Conservation (phyloP, 1,284 basidiomycete genomes). For the Marasmius sp. region DNA sequence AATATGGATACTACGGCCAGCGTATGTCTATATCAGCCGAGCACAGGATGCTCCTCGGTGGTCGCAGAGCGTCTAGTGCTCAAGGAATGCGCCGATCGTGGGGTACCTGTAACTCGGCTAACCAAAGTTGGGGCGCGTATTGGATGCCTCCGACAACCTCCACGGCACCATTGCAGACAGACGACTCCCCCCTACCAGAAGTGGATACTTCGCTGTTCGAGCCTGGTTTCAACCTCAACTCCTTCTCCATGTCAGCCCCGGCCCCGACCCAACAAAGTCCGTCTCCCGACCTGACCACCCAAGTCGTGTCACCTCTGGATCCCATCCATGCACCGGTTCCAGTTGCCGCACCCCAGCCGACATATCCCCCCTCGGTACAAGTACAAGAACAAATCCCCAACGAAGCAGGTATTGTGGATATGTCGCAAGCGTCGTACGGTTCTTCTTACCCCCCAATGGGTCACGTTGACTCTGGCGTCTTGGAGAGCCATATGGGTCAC, state of each 20-base stretch:
- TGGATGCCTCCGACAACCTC: slow-evolving; percentile 19
- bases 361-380: not conserved
- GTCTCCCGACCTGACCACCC: not conserved
- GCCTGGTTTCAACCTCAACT: slow-evolving; percentile 10
- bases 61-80: slow-evolving; percentile 33
- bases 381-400: not conserved
- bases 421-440: not conserved
- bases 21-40: slow-evolving; percentile 42
- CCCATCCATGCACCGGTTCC: not conserved
- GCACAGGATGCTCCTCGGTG: slow-evolving; percentile 35
- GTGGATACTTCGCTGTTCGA: slow-evolving; percentile 53
- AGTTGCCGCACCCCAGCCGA: not conserved
- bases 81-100: slow-evolving; percentile 27
- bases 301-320: not conserved
- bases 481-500: not conserved
- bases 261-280: too few relatives aligned
- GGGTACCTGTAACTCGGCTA: slow-evolving; percentile 14
- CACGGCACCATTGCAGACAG: slow-evolving; percentile 32
- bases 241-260: not conserved
- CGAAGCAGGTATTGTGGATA: not conserved
- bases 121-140: slow-evolving; percentile 16
- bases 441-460: not conserved
- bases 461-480: not conserved
- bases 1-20: slow-evolving; percentile 31
- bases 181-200: slow-evolving; percentile 49